phyloP scores from a whole-genome alignment of 192 early-diverging fungal species.

The Kickxella alabastrina region DNA sequence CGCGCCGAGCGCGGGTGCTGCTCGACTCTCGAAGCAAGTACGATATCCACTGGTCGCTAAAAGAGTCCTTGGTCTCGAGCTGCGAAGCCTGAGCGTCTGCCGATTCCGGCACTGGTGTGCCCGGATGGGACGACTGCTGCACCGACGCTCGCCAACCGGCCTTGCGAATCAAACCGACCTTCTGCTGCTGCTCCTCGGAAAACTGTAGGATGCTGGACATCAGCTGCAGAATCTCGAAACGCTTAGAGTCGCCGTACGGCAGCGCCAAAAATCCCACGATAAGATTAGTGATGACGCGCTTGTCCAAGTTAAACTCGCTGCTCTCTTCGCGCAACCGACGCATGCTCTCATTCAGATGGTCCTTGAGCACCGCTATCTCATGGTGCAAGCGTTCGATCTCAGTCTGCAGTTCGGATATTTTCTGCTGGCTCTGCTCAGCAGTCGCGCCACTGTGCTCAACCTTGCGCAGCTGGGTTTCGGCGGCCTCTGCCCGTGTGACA shows the following conservation, averaged over 20 bases:
- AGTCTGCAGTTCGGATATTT: conserved; percentile 48
- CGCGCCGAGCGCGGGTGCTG: conserved; percentile 9
- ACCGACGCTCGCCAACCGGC: conserved; percentile 49
- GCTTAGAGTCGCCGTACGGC: conserved; percentile 83
- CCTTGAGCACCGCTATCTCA: conserved; percentile 71
- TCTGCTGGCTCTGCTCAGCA: conserved; percentile 57
- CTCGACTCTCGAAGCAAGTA: conserved; percentile 68
- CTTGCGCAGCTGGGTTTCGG: conserved; percentile 19
- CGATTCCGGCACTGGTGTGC: conserved; percentile 52
- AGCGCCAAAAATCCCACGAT: conserved; percentile 81
- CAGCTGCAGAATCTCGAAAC: conserved; percentile 87
- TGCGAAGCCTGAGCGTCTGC: conserved; percentile 6
- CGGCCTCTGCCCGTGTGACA: conserved; percentile 52
- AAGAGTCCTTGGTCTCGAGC: conserved; percentile 59
- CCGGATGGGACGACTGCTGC: conserved; percentile 35
- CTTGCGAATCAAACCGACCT: conserved; percentile 71
- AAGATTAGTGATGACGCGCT: conserved; percentile 85
- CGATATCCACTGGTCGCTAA: conserved; percentile 78
- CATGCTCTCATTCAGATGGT: conserved; percentile 89
- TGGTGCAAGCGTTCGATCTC: conserved; percentile 54
- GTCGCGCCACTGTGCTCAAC: conserved; percentile 27
- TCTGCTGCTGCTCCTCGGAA: conserved; percentile 81
- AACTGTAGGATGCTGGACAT: conserved; percentile 87
- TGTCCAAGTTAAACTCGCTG: conserved; percentile 76
- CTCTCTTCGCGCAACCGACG: conserved; percentile 75